Conservation (phyloP, 495 filamentous ascomycete species). For the Thermothielavioides terrestris region DNA sequence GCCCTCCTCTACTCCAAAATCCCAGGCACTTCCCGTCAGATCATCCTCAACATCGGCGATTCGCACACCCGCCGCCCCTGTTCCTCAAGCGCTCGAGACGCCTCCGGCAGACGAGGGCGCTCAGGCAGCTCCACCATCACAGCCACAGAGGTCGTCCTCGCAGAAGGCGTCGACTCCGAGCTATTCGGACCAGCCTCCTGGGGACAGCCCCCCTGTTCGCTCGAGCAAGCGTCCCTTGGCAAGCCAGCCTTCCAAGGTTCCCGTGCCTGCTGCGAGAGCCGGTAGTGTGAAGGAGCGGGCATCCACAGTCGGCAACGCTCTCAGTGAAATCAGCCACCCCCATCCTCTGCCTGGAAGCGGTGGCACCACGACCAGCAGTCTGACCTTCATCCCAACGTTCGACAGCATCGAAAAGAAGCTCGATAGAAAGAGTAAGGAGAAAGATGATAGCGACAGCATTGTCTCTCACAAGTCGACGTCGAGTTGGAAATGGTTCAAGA, state of each 20-base stretch:
- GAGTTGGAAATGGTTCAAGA: conserved; percentile 60
- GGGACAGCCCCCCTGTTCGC: conserved; percentile 36
- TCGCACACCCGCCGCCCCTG: conserved; percentile 24
- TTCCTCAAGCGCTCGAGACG: conserved; percentile 64
- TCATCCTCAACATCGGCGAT: conserved; percentile 17
- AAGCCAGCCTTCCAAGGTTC: conserved; percentile 23
- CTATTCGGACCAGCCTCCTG: conserved; percentile 19
- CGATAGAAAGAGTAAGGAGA: conserved; percentile 53
- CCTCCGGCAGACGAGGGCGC: conserved; percentile 43
- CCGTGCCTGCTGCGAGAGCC: conserved; percentile 2
- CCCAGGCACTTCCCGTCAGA: conserved; percentile 17
- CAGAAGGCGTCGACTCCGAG: conserved; percentile 35
- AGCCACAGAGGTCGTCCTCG: conserved; percentile 49
- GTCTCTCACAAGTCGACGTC: conserved; percentile 67
- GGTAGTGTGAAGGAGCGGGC: conserved; percentile 16
- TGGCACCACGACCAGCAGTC: conserved; percentile 57
- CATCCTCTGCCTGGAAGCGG: conserved; percentile 62
- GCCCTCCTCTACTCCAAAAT: conserved; percentile 14
- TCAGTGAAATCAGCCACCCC: conserved; percentile 56
- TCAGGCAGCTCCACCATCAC: conserved; percentile 25
- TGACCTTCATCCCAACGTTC: conserved; percentile 79
- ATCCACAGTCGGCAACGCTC: conserved; percentile 18
- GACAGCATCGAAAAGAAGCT: conserved; percentile 58
- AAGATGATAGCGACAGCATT: conserved; percentile 36
- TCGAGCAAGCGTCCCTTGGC: conserved; percentile 40